These are phyloP conservation scores for Angomonas ambiguus DNA, from an alignment of 208 protist species.

Conservation along the genomic window DNA sequence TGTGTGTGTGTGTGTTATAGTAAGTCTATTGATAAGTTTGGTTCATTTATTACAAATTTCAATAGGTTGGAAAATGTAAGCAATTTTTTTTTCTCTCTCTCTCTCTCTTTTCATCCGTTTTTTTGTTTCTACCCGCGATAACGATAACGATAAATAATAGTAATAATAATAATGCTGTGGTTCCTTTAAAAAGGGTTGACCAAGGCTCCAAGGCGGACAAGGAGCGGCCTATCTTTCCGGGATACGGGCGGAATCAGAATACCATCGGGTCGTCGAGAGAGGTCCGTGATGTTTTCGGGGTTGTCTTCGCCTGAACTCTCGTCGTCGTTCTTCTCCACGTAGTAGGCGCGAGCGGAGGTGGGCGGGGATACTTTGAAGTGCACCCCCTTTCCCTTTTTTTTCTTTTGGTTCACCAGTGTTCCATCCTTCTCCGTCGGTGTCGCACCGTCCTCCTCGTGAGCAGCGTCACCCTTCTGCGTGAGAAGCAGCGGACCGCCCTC, in stretches of 20 bases:
- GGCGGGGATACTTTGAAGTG: too few relatives aligned
- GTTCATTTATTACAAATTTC: neutral
- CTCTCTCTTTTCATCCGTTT: conserved; percentile 10
- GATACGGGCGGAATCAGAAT: conserved; percentile 42
- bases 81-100: too few relatives aligned
- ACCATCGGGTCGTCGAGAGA: conserved; percentile 34
- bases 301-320: conserved; percentile 5
- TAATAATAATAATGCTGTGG: too few relatives aligned
- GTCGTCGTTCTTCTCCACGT: neutral
- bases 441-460: too few relatives aligned
- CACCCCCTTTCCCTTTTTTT: too few relatives aligned
- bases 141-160: too few relatives aligned
- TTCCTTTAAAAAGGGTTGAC: conserved; percentile 49
- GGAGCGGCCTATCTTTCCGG: conserved; percentile 23
- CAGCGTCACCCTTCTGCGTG: too few relatives aligned
- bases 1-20: neutral
- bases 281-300: conserved; percentile 16
- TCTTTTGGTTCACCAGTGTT: too few relatives aligned
- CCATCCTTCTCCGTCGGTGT: too few relatives aligned
- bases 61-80: neutral
- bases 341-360: too few relatives aligned
- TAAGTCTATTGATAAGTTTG: neutral
- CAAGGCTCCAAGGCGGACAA: conserved; percentile 49
- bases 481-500: too few relatives aligned
- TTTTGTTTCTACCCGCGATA: conserved; percentile 4